phyloP scores from a whole-genome alignment of 306 rosid genomes.

The Lotus japonicus region DNA sequence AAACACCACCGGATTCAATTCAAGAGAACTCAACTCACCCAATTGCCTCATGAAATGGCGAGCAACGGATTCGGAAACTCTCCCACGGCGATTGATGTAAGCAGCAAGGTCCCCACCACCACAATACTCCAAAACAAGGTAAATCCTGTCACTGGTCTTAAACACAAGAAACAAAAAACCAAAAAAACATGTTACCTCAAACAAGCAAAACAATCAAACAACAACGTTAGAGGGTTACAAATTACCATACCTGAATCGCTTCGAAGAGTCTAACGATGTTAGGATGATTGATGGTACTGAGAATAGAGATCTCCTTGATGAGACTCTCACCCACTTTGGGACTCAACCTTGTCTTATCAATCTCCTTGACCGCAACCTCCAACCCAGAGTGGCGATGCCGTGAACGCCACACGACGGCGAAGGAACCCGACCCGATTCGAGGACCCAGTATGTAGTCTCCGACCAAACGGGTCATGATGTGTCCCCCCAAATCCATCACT shows the following conservation, averaged over 20 bases:
- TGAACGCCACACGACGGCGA: constrained; percentile 80
- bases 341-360: constrained; percentile 49
- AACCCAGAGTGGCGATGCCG: constrained; percentile 68
- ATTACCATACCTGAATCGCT: constrained; percentile 43
- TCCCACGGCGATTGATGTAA: constrained; percentile 57
- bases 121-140: constrained; percentile 93
- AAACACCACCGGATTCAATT: not conserved
- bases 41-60: constrained; percentile 86
- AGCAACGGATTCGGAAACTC: constrained; percentile 69
- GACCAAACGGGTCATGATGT: constrained; percentile 34
- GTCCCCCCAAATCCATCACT: constrained; percentile 41
- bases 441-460: constrained; percentile 82
- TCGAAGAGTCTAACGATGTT: constrained; percentile 74
- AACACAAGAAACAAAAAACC: not conserved
- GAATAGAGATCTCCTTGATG: constrained; percentile 76
- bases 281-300: constrained; percentile 71
- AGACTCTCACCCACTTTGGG: constrained; percentile 70
- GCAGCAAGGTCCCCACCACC: constrained; percentile 82
- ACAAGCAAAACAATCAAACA: not conserved
- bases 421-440: constrained; percentile 79
- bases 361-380: constrained; percentile 81
- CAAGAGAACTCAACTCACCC: constrained; percentile 49
- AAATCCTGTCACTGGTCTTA: constrained; percentile 73
- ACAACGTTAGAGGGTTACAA: not conserved
- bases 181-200: not conserved